Percentiles rank a stretch among this genome's conserved stretches.
These are phyloP conservation scores for Triadica sebifera DNA, from an alignment of 345 rosid genomes.

Conservation along the genomic window DNA sequence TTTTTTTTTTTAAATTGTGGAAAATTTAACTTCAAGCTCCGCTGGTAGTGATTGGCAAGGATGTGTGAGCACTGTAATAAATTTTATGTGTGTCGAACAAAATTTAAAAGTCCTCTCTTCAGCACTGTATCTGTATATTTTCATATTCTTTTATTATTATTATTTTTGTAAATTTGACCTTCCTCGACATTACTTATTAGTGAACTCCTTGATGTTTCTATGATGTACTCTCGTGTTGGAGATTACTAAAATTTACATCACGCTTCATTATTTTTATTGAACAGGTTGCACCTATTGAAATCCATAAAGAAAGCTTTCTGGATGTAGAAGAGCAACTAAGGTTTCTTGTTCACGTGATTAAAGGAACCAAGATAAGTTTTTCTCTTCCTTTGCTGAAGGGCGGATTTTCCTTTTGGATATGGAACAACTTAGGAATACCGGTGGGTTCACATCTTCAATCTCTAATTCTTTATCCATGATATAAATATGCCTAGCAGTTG, in stretches of 20 bases:
- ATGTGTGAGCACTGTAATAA: background rate
- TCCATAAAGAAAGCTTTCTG: conserved; percentile 54
- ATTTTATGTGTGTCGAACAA: background rate
- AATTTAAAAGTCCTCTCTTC: background rate
- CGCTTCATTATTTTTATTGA: conserved; percentile 21
- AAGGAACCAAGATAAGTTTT: conserved; percentile 53
- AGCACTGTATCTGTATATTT: too few species aligned
- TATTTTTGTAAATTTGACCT: background rate
- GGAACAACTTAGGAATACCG: conserved; percentile 68
- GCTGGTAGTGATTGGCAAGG: background rate
- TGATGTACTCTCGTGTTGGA: background rate
- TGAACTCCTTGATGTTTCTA: background rate
- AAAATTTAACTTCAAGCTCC: background rate
- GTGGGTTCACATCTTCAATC: conserved; percentile 44
- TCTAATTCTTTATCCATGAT: background rate
- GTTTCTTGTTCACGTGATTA: conserved; percentile 53
- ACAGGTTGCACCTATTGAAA: conserved; percentile 92
- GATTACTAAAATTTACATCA: conserved; percentile 5
- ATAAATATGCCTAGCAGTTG: conserved; percentile 6
- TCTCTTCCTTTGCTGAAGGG: conserved; percentile 64
- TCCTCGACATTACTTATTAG: too few species aligned
- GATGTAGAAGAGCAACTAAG: conserved; percentile 87
- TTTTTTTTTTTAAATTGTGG: background rate
- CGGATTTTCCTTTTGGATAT: conserved; percentile 77
- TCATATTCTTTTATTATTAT: background rate